These are phyloP conservation scores for Sphaerobolus stellatus DNA, from an alignment of 1,284 basidiomycete species.

Conservation along the genomic window DNA sequence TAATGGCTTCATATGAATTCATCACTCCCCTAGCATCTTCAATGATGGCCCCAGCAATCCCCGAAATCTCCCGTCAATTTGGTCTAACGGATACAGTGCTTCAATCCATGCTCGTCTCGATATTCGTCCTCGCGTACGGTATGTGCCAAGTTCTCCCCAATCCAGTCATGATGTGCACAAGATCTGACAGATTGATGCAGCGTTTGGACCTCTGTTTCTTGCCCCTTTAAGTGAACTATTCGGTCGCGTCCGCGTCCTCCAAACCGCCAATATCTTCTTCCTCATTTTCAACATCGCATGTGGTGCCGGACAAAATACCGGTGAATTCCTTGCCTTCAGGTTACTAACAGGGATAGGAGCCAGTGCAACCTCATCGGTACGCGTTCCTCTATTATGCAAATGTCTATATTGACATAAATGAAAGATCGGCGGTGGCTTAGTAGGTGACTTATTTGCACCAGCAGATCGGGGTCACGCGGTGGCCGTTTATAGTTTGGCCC, in stretches of 20 bases:
- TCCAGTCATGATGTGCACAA: conserved; percentile 13
- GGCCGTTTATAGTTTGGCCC: conserved; percentile 66
- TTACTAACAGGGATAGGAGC: conserved; percentile 65
- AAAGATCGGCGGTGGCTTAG: conserved; percentile 68
- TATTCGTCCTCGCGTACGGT: conserved; percentile 72
- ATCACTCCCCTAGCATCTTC: conserved; percentile 66
- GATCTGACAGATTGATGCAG: conserved; percentile 25
- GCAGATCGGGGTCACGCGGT: conserved; percentile 69
- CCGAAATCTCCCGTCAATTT: conserved; percentile 53
- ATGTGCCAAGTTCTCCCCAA: conserved; percentile 16
- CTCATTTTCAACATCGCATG: conserved; percentile 65
- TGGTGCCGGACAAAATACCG: conserved; percentile 58
- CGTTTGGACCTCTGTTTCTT: conserved; percentile 53
- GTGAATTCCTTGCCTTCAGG: conserved; percentile 62
- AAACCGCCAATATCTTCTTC: conserved; percentile 59
- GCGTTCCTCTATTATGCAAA: conserved; percentile 9
- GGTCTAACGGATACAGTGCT: conserved; percentile 52
- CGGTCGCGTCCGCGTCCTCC: conserved; percentile 46
- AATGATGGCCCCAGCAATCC: conserved; percentile 70
- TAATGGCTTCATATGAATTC: conserved; percentile 65
- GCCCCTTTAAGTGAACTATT: conserved; percentile 58
- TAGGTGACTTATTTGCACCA: conserved; percentile 67
- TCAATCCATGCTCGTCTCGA: conserved; percentile 59
- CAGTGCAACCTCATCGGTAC: conserved; percentile 59
- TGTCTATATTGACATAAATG: neutral